A percentile compares a stretch with the other conserved stretches of the same genome.
These are phyloP conservation scores for Neospermospora avenae DNA, from an alignment of 2,329 filamentous ascomycete genomes.

Conservation along the genomic window DNA sequence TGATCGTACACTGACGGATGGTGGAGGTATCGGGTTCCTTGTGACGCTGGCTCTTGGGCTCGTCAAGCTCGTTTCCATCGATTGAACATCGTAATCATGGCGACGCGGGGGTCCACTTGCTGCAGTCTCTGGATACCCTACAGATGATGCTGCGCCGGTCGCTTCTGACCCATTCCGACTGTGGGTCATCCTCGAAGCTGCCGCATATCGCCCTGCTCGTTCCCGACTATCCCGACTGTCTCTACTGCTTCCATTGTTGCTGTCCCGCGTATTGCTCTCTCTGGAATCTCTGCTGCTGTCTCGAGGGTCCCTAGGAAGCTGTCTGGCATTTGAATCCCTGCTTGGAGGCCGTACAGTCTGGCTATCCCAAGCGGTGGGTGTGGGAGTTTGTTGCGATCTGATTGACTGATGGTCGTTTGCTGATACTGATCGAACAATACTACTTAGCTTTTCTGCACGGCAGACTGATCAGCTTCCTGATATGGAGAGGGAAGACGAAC, in stretches of 20 bases:
- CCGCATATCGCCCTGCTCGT: conserved; percentile 42
- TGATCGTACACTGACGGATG: conserved; percentile 89
- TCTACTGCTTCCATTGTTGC: conserved; percentile 33
- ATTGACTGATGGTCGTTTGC: conserved; percentile 54
- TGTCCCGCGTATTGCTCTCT: conserved; percentile 31
- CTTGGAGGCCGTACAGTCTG: conserved; percentile 55
- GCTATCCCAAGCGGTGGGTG: conserved; percentile 66
- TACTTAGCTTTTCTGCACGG: conserved; percentile 82
- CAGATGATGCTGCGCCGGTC: conserved; percentile 70
- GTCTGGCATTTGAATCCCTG: conserved; percentile 38
- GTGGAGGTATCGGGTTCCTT: conserved; percentile 85
- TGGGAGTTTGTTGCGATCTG: conserved; percentile 47
- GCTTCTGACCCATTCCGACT: conserved; percentile 75
- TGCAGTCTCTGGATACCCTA: conserved; percentile 74
- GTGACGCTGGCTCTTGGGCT: conserved; percentile 65
- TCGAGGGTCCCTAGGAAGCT: conserved; percentile 38
- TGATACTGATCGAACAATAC: conserved; percentile 81
- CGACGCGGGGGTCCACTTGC: conserved; percentile 67
- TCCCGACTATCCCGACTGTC: conserved; percentile 47
- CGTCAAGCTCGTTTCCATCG: conserved; percentile 83
- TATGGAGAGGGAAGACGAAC: conserved; percentile 32
- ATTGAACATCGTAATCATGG: conserved; percentile 94
- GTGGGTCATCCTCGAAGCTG: conserved; percentile 44
- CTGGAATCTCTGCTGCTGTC: conserved; percentile 35
- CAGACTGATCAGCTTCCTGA: conserved; percentile 24